Evolutionary conservation across 148 eudicot species (phyloP), one percentile per base, ranked within the genome.

Genomic region (Cornus controversa): DNA sequence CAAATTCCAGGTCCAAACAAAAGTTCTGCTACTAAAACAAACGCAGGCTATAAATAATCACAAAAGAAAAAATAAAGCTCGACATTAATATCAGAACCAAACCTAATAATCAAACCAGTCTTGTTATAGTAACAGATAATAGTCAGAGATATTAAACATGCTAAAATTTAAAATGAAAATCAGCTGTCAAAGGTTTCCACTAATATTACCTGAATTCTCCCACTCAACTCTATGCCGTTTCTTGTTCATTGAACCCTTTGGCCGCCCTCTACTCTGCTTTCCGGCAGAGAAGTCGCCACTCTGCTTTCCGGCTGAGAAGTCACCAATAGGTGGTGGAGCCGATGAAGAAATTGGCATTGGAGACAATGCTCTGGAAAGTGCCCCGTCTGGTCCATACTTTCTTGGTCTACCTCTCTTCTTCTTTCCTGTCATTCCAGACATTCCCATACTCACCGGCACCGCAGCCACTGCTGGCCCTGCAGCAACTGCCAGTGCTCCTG

Each of bases 351-450:
- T 57, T 22, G 81, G 81, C 60, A 54, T 54, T 16, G 60, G 60
- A 2, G 7, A 40, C 45, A 40, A 40, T 40, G 45, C 47, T 66
- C 75, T 82, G 13, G 69, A 25, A 27, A 74, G 26, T 2, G 78
- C 76, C 45, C 89, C 91, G 73, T 84, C 91, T 1, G 91, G 87
- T 4, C 79, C 87, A 71, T 92, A 92, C 79, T 88, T 92, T 64
- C 96, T 82, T 68, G 96, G 96, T 69, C 96, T 81, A 14, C 93
- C 93, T 72, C 89, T 84, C 88, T 90, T 92, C 88, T 92, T 92
- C 85, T 83, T 90, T 72, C 81, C 96, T 78, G 73, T 40, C 15
- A 74, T 36, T 29, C 84, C 88, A 0, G 83, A 2, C 84, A 80
- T 67, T 25, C 76, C 82, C 1, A 66, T 62, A 74, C 83, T 69